These are phyloP conservation scores for Punctularia strigosozonata DNA, from an alignment of 768 basidiomycete genomes.

Conservation along the genomic window DNA sequence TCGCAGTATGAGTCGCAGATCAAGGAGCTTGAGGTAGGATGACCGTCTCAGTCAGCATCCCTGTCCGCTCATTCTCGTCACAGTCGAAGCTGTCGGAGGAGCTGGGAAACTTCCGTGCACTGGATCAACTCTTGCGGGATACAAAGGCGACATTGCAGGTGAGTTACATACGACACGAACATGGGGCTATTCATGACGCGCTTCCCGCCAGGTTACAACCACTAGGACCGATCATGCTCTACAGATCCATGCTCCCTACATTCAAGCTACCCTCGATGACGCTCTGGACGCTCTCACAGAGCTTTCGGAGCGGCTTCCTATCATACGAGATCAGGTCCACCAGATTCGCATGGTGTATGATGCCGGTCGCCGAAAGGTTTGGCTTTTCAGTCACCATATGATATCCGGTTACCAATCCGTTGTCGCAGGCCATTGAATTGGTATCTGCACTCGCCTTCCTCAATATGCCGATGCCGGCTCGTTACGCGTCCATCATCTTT, in stretches of 20 bases:
- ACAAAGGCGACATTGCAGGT: conserved; percentile 52
- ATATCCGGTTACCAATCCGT: neutral
- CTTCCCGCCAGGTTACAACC: conserved; percentile 36
- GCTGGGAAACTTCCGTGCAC: conserved; percentile 63
- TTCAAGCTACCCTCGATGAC: conserved; percentile 47
- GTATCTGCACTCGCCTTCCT: conserved; percentile 61
- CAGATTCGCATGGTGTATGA: conserved; percentile 60
- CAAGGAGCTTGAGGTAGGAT: conserved; percentile 14
- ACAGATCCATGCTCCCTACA: conserved; percentile 47
- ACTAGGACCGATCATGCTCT: conserved; percentile 47
- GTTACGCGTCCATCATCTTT: conserved; percentile 66
- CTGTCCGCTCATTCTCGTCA: neutral
- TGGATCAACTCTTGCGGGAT: conserved; percentile 59
- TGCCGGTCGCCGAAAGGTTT: conserved; percentile 56
- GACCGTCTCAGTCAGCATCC: neutral
- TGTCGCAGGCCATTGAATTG: conserved; percentile 46
- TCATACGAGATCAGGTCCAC: conserved; percentile 45
- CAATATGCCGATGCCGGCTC: conserved; percentile 68
- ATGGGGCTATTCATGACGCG: neutral
- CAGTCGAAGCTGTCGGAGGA: conserved; percentile 59
- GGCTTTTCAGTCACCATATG: conserved; percentile 4
- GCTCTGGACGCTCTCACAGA: conserved; percentile 46
- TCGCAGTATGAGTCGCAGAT: conserved; percentile 12
- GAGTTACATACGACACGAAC: conserved; percentile 9
- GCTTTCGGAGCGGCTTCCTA: conserved; percentile 48